Conservation (phyloP, 1,284 basidiomycete genomes). For the Chiua sp. region DNA sequence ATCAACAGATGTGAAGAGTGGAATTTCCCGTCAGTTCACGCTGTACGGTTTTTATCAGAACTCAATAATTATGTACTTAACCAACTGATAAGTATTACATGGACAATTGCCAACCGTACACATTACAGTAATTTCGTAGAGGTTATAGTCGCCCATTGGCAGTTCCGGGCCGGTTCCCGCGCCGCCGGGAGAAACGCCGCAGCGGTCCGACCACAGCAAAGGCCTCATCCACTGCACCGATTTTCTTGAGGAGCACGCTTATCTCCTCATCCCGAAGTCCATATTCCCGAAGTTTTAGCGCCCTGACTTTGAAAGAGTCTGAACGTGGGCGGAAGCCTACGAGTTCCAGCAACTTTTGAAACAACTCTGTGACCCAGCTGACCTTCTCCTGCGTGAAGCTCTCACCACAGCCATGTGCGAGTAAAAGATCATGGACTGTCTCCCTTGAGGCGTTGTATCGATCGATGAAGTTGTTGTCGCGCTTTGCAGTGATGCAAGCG, state of each 20-base stretch:
- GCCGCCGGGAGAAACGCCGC: constrained; percentile 11
- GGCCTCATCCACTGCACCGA: constrained; percentile 29
- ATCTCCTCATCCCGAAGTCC: constrained; percentile 34
- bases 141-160: constrained; percentile 8
- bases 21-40: neutral
- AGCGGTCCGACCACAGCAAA: constrained; percentile 16
- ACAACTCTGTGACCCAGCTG: constrained; percentile 31
- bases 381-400: constrained; percentile 30
- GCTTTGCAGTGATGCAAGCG: constrained; percentile 38
- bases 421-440: constrained; percentile 31
- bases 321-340: constrained; percentile 27
- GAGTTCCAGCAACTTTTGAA: constrained; percentile 31
- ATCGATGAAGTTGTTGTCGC: constrained; percentile 28
- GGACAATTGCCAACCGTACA: constrained; percentile 9
- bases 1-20: constrained; percentile 8
- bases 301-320: constrained; percentile 30
- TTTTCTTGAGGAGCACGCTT: constrained; percentile 21
- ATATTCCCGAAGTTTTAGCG: constrained; percentile 35
- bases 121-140: constrained; percentile 6
- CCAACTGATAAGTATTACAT: constrained; percentile 10
- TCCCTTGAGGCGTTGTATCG: constrained; percentile 30
- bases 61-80: constrained; percentile 1
- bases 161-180: constrained; percentile 15
- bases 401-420: constrained; percentile 22
- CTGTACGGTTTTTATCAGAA: neutral